Base-by-base conservation (phyloP, 108 stramenopile genomes). In the Stephanodiscus triporus region DNA sequence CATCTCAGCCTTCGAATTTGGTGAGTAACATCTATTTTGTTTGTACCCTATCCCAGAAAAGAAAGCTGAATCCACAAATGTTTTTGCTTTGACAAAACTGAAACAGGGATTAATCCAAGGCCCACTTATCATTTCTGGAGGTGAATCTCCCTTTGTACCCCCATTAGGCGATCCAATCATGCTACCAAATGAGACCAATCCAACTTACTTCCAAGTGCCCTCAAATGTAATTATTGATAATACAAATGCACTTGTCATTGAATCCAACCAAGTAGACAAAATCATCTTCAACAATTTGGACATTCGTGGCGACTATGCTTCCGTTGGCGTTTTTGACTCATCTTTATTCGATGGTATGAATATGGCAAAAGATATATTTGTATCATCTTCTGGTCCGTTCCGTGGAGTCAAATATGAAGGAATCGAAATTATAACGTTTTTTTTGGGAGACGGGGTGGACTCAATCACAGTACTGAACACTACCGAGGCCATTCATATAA, bases 1-100 rank as follows among this genome's bases (percentile, higher is more conserved):
- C 81, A 19, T 76, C 75, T n/a, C 75, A 82, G 63, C 81, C 81
- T 30, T 76, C 81, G 17, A 54, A 72, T 68, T 36, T 80, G 38
- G 63, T 53, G 55, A 55, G 53, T 2, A 63, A 19, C 2, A 42
- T 40, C 42, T 63, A 2, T 4, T 42, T 42, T 1, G 40, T 9
- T 42, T 42, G 40, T 42, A 9, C 36, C 36, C 40, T 42, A 9
- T 42, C 26, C 55, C 4, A 24, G 24, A 56, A 14, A 24, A 5
- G 29, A 14, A 24, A 3, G 27, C 13, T 6, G 2, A 27, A 14
- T 56, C 29, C 27, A 26, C 29, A 29, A 3, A 16, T 23, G 26
- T 56, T 9, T 6, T 56, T 29, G 29, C 55, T 56, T 29, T 26
- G 24, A 29, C 29, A 9, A 56, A 56, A 29, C 8, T 2, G 0